Evolutionary conservation across 768 basidiomycete genomes (phyloP), one percentile per base, ranked within the genome.

Genomic region (Boletales sp.): DNA sequence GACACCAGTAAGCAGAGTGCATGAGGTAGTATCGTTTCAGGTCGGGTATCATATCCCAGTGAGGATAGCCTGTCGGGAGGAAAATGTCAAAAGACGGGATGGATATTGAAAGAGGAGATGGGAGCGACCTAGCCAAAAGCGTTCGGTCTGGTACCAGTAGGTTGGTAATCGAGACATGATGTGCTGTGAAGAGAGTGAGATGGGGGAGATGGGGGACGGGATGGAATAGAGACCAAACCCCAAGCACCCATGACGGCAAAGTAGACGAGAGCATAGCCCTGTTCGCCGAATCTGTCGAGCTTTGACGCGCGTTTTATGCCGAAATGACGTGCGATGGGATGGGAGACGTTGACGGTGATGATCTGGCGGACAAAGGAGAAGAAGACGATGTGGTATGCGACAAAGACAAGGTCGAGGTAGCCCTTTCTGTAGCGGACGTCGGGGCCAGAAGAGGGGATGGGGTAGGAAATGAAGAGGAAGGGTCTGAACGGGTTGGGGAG

Each of bases 21-120:
- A 94, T 81, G 49, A 99, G 83, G 66, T 98, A 98, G 72, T 96
- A 98, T 40, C 79, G 69, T 71, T 99, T 99, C 58, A 98, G 72
- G 54, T 83, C 78, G 0, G 84, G 82, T 21, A 78, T 79, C 87
- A 99, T 90, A 41, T 87, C 78, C 86, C 88, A 90, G 62, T 90
- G 82, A 15, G 94, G 94, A 62, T 95, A 96, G 49, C 81, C 90
- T 92, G 35, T 3, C 15, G 28, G 37, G 4, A 13, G 30, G 5
- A 40, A 13, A n/a, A 25, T 8, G 38, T 57, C 13, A 58, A 39
- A 42, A 45, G 1, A 36, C 39, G 12, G 37, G 48, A 15, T 36
- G 8, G 15, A 25, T 17, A 8, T 10, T 3, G 9, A 15, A 51
- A 44, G 32, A 7, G 13, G 14, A 14, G 39, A 21, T 21, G 21